Percentiles rank a stretch among this genome's conserved stretches.
Conservation (phyloP, 352 stramenopile genomes). For the Phytophthora melonis region DNA sequence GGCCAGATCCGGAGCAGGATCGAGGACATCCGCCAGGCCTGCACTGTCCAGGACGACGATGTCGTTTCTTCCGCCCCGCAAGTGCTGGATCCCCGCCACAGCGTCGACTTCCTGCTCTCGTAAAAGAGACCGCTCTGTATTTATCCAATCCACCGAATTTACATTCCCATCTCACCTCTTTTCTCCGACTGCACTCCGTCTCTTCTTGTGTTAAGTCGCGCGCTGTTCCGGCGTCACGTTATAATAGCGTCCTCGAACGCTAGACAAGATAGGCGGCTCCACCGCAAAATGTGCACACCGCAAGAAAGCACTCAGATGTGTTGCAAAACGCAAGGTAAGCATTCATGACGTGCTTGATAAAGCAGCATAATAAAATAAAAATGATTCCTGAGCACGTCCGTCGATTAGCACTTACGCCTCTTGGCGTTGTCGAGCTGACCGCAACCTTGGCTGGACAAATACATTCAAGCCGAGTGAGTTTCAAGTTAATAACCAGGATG, state of each 20-base stretch:
- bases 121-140: constrained; percentile 37
- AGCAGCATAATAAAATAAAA: constrained; percentile 20
- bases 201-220: constrained; percentile 31
- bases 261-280: constrained; percentile 31
- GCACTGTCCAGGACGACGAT: constrained; percentile 8
- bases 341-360: constrained; percentile 1
- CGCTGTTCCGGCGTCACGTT: constrained; percentile 13
- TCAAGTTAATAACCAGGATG: neutral
- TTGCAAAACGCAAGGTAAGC: constrained; percentile 3
- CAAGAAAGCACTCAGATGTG: constrained; percentile 9
- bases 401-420: constrained; percentile 6
- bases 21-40: constrained; percentile 26
- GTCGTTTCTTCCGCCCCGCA: neutral
- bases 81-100: constrained; percentile 37
- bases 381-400: neutral
- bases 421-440: constrained; percentile 18
- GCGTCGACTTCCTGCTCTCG: constrained; percentile 55
- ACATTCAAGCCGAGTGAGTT: constrained; percentile 1
- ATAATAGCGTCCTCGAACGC: constrained; percentile 8
- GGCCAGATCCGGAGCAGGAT: constrained; percentile 55
- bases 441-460: constrained; percentile 24
- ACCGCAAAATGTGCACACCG: neutral
- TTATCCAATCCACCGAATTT: constrained; percentile 27
- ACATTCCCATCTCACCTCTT: constrained; percentile 18
- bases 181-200: constrained; percentile 25